Evolutionary conservation across 2,329 filamentous ascomycete species (phyloP), one percentile per base, ranked within the genome.

Genomic region (Pestalotiopsis fici): DNA sequence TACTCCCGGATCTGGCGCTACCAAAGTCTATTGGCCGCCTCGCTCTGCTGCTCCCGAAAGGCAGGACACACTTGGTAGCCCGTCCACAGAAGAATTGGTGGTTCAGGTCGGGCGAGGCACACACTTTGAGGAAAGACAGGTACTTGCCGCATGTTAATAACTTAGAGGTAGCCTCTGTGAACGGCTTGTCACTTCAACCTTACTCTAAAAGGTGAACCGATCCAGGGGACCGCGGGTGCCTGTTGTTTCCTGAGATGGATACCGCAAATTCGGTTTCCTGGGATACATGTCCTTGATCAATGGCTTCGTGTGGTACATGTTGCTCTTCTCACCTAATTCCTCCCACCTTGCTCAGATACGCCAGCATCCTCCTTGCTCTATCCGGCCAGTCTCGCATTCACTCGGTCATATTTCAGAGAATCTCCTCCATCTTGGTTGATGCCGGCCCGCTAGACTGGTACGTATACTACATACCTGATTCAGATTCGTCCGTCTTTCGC

Each of bases 161-260:
- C 31, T 11, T 7, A 11, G 55, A 25, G 6, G 54, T 31, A 31
- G 23, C 13, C 27, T 57, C 27, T 57, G 23, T 31, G 57, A 60
- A 60, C 57, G 57, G 57, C 57, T 37, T 60, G 57, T 60, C 57
- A 60, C 28, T 15, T 37, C 18, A 60, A 60, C 57, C 31, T 31
- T 60, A 50, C 43, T 50, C 43, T 50, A n/a, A 50, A 50, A 23
- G 43, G 43, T 50, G 37, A 37, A 15, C 27, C 18, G 27, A 60
- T 60, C 57, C 28, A 60, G 57, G 57, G 55, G 28, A 35, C 31
- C n/a, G 43, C 43, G 43, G 57, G 57, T 21, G 57, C 28, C 57
- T 31, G 57, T 39, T 39, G 43, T 50, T 37, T 21, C 23, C 12
- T 12, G 3, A 31, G 55, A 27, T n/a, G n/a, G n/a, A n/a, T 21